phyloP scores from a whole-genome alignment of 2,329 filamentous ascomycete genomes.

The Curvularia lunata region DNA sequence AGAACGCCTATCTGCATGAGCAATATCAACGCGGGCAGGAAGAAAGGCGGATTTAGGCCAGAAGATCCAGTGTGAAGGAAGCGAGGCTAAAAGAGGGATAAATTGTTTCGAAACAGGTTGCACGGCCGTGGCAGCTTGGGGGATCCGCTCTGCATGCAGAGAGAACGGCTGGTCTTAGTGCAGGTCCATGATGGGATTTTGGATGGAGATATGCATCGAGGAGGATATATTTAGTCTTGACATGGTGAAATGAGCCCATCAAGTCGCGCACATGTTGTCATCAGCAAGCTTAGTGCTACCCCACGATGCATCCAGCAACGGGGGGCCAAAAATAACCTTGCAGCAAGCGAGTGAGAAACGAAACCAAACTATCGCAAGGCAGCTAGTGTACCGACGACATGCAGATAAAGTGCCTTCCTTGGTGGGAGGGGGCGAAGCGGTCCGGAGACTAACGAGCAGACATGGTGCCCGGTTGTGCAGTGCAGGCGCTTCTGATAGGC shows the following conservation, averaged over 20 bases:
- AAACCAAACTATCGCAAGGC: conserved; percentile 30
- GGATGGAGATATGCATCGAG: conserved; percentile 8
- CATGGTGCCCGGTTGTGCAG: conserved; percentile 23
- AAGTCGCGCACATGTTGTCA: conserved; percentile 9
- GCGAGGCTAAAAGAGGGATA: conserved; percentile 32
- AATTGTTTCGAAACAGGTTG: conserved; percentile 36
- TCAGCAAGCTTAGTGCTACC: conserved; percentile 11
- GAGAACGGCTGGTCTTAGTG: conserved; percentile 34
- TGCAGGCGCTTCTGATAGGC: conserved; percentile 22
- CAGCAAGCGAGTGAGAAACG: conserved; percentile 24
- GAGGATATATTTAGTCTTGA: conserved; percentile 18
- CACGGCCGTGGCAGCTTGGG: conserved; percentile 15
- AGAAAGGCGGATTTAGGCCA: conserved; percentile 6
- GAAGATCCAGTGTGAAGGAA: conserved; percentile 6
- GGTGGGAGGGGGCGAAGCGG: conserved; percentile 15
- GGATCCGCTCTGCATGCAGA: conserved; percentile 19
- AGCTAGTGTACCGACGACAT: conserved; percentile 20
- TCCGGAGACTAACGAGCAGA: conserved; percentile 28
- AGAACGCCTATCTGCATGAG: conserved; percentile 12
- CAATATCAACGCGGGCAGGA: conserved; percentile 29
- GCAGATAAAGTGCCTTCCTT: conserved; percentile 24
- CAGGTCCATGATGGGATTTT: conserved; percentile 13
- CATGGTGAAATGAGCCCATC: conserved; percentile 1
- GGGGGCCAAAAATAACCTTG: conserved; percentile 40
- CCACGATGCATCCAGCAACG: conserved; percentile 23